These are phyloP conservation scores for Penicillium sp. DNA, from an alignment of 2,329 filamentous ascomycete species.

Conservation along the genomic window DNA sequence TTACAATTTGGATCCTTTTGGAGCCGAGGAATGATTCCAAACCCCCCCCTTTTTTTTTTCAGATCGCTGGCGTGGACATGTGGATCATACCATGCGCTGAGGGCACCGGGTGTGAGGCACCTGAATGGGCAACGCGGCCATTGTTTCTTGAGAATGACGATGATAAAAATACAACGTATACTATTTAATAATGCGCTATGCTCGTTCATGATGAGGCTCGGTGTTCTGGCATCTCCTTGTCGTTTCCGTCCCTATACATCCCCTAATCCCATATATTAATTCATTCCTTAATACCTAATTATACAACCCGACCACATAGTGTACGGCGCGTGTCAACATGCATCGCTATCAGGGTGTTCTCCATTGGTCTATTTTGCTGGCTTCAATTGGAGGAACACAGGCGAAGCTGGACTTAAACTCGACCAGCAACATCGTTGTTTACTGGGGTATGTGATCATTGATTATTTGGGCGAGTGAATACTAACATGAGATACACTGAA, in stretches of 20 bases:
- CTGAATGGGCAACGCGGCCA: background rate
- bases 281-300: conserved; percentile 18
- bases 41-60: background rate
- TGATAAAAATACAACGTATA: conserved; percentile 7
- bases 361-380: conserved; percentile 29
- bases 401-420: conserved; percentile 49
- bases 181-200: conserved; percentile 20
- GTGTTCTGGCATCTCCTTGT: background rate
- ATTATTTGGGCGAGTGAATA: background rate
- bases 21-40: background rate
- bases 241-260: background rate
- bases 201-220: background rate
- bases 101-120: conserved; percentile 14
- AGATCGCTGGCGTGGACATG: conserved; percentile 15
- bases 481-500: conserved; percentile 6
- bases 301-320: background rate
- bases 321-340: conserved; percentile 15
- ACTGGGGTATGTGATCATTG: conserved; percentile 54
- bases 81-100: conserved; percentile 20
- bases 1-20: background rate
- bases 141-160: conserved; percentile 19
- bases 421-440: conserved; percentile 60
- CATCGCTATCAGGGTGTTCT: conserved; percentile 26
- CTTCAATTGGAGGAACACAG: conserved; percentile 33
- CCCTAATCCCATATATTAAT: background rate